Percentiles rank a stretch among this genome's conserved stretches.
Conservation (phyloP, 2,329 filamentous ascomycete genomes). For the Fusarium tanahbumbuense region DNA sequence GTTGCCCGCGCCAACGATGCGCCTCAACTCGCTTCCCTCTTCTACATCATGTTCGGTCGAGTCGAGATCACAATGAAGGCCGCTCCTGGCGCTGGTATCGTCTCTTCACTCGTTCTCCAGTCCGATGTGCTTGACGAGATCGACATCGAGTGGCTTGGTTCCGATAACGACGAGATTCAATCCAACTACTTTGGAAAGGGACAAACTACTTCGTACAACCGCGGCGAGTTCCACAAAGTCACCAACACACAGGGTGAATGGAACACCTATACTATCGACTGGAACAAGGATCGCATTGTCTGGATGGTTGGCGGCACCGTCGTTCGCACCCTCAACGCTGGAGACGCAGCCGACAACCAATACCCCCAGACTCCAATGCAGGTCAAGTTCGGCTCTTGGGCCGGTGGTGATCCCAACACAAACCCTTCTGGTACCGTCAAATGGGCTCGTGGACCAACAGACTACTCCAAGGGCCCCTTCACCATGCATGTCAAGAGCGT, state of each 20-base stretch:
- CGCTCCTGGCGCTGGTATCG: slow-evolving; percentile 89
- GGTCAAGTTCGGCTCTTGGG: slow-evolving; percentile 91
- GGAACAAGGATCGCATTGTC: slow-evolving; percentile 85
- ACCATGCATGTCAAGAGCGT: slow-evolving; percentile 85
- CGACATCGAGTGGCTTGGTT: slow-evolving; percentile 95
- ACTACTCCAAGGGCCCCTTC: slow-evolving; percentile 87
- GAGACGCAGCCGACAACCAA: slow-evolving; percentile 75
- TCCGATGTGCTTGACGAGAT: slow-evolving; percentile 96
- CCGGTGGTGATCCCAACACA: slow-evolving; percentile 80
- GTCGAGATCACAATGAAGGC: slow-evolving; percentile 88
- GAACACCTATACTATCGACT: slow-evolving; percentile 91
- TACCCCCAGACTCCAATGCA: slow-evolving; percentile 98
- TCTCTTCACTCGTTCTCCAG: slow-evolving; percentile 90
- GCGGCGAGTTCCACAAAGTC: slow-evolving; percentile 80
- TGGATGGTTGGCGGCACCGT: slow-evolving; percentile 86
- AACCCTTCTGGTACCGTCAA: slow-evolving; percentile 85
- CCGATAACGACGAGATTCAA: slow-evolving; percentile 81
- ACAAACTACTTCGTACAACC: slow-evolving; percentile 84
- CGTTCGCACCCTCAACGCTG: slow-evolving; percentile 78
- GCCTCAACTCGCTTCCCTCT: slow-evolving; percentile 87
- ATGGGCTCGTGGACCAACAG: slow-evolving; percentile 88
- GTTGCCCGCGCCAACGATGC: slow-evolving; percentile 82
- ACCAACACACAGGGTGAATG: slow-evolving; percentile 77
- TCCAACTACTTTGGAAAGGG: slow-evolving; percentile 98
- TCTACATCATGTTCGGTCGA: slow-evolving; percentile 99